Evolutionary conservation across 805 yeast genomes (phyloP).

Genomic region (Clavispora vitiphila): DNA sequence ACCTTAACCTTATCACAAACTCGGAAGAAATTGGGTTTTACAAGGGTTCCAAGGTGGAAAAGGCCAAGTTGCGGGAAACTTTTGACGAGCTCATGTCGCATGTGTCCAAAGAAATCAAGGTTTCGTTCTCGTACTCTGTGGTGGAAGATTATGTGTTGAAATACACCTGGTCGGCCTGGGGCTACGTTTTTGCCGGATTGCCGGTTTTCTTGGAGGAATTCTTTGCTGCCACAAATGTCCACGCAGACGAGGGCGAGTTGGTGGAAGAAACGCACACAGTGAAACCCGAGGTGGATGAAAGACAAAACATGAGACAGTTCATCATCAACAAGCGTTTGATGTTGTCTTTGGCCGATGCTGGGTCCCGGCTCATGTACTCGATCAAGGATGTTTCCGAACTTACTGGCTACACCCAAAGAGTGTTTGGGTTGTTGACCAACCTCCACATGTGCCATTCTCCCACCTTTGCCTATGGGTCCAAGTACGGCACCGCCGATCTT

Average conservation of each 20-base stretch:
- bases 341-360: constrained; percentile 92
- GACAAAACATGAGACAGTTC: constrained; percentile 76
- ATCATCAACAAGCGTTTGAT: constrained; percentile 86
- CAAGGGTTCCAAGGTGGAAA: constrained; percentile 81
- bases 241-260: constrained; percentile 15
- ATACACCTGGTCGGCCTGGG: constrained; percentile 92
- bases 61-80: constrained; percentile 53
- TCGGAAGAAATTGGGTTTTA: constrained; percentile 93
- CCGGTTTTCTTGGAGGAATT: constrained; percentile 70
- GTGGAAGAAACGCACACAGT: constrained; percentile 11
- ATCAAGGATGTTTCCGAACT: constrained; percentile 87
- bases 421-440: constrained; percentile 68
- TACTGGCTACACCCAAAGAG: constrained; percentile 85
- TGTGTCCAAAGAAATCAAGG: constrained; percentile 48
- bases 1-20: constrained; percentile 77
- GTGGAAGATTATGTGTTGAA: constrained; percentile 83
- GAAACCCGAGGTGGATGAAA: constrained; percentile 31
- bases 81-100: constrained; percentile 55
- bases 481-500: constrained; percentile 45
- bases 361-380: constrained; percentile 89
- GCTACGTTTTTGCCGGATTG: constrained; percentile 84
- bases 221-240: constrained; percentile 24
- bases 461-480: constrained; percentile 46
- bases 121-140: constrained; percentile 63
- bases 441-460: constrained; percentile 78